These are phyloP conservation scores for Cystoisospora suis DNA, from an alignment of 169 alveolate species.

Conservation along the genomic window DNA sequence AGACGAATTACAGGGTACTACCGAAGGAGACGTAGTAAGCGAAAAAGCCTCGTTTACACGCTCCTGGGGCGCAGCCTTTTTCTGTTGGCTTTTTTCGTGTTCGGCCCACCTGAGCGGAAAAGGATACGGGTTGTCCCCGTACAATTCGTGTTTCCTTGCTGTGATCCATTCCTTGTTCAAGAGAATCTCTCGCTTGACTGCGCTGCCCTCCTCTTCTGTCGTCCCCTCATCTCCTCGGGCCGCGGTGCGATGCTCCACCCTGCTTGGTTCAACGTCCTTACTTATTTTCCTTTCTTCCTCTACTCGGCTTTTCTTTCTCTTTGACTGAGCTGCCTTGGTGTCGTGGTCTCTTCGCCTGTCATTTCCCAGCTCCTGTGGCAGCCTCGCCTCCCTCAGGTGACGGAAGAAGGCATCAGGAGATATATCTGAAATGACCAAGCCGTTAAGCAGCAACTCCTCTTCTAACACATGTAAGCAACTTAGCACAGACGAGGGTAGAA, in stretches of 20 bases:
- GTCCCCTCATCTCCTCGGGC: not conserved
- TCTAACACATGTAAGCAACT: conserved; percentile 57
- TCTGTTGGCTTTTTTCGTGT: conserved; percentile 12
- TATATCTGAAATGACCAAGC: conserved; percentile 52
- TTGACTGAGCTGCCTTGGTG: not conserved
- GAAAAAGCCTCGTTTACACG: too few species aligned
- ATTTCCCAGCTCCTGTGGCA: conserved; percentile 21
- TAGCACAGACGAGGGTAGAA: conserved; percentile 53
- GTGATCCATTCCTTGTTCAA: conserved; percentile 52
- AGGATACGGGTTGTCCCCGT: conserved; percentile 61
- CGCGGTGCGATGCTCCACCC: not conserved
- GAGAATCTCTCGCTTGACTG: conserved; percentile 21
- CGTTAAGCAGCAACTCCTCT: conserved; percentile 54
- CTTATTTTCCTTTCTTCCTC: not conserved
- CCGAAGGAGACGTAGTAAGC: not conserved
- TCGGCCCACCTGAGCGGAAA: conserved; percentile 54
- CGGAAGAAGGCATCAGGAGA: conserved; percentile 37
- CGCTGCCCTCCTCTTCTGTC: not conserved
- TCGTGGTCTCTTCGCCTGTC: too few species aligned
- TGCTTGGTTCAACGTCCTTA: not conserved
- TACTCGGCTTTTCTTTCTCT: not conserved
- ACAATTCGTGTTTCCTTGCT: conserved; percentile 41
- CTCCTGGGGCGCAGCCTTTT: too few species aligned
- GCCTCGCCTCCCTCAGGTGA: conserved; percentile 39
- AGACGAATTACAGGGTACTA: not conserved